Conservation (phyloP, 192 early-diverging fungal genomes). For the Coemansia sp. region DNA sequence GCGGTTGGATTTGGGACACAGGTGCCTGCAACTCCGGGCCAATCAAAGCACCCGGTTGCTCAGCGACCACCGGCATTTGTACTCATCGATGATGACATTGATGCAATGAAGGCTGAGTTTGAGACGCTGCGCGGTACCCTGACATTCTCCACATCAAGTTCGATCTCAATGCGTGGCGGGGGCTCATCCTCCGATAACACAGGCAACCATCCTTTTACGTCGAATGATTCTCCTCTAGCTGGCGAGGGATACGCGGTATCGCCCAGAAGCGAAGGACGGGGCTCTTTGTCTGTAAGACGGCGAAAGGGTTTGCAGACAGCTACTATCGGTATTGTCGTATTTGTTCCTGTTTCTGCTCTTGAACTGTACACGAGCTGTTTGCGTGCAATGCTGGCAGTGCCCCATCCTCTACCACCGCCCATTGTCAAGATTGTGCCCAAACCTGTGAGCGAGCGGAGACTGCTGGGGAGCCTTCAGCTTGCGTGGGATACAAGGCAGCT, state of each 20-base stretch:
- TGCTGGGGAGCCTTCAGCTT: slow-evolving; percentile 26
- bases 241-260: not conserved
- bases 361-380: slow-evolving; percentile 21
- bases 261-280: not conserved
- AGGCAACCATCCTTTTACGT: not conserved
- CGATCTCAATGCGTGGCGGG: slow-evolving; percentile 10
- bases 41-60: slow-evolving; percentile 26
- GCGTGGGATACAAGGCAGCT: slow-evolving; percentile 33
- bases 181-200: slow-evolving; percentile 1
- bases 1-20: slow-evolving; percentile 15
- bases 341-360: slow-evolving; percentile 20
- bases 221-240: not conserved
- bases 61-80: slow-evolving; percentile 45
- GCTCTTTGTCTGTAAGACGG: slow-evolving; percentile 8
- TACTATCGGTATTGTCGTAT: slow-evolving; percentile 38
- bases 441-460: slow-evolving; percentile 36
- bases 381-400: slow-evolving; percentile 13
- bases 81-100: slow-evolving; percentile 30
- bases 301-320: slow-evolving; percentile 26
- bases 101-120: slow-evolving; percentile 35
- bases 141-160: slow-evolving; percentile 25
- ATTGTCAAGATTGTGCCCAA: slow-evolving; percentile 38
- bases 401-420: slow-evolving; percentile 47
- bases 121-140: slow-evolving; percentile 46
- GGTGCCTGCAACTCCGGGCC: slow-evolving; percentile 24